These are phyloP conservation scores for Triadica sebifera DNA, from an alignment of 345 rosid genomes.

Conservation along the genomic window DNA sequence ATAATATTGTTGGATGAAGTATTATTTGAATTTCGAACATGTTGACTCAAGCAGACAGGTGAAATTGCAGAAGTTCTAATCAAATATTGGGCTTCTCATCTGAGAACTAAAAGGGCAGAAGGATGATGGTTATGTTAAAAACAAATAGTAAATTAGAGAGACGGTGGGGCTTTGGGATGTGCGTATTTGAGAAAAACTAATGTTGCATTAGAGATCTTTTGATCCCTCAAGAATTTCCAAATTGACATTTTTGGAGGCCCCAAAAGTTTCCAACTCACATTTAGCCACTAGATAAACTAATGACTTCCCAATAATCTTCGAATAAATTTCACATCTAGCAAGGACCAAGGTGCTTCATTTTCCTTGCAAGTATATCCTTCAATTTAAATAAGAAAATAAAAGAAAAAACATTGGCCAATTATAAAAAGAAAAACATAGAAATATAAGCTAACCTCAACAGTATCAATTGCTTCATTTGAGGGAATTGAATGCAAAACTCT, in stretches of 20 bases:
- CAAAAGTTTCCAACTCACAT: neutral
- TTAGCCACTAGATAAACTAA: neutral
- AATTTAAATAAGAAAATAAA: neutral
- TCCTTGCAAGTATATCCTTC: neutral
- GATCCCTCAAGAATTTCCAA: neutral
- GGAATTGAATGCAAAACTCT: slow-evolving; percentile 89
- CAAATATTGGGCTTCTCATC: too few species aligned
- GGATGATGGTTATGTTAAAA: neutral
- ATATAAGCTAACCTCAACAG: slow-evolving; percentile 59
- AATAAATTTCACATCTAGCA: neutral
- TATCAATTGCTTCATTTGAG: slow-evolving; percentile 80
- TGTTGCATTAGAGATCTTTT: neutral
- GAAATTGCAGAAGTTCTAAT: too few species aligned
- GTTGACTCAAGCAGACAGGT: too few species aligned
- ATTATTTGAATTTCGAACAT: neutral
- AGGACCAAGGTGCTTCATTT: neutral
- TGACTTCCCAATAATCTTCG: neutral
- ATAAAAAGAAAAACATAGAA: neutral
- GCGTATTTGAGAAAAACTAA: neutral
- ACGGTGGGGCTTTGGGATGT: neutral
- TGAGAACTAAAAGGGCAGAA: too few species aligned
- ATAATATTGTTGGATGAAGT: too few species aligned
- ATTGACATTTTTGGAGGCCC: neutral
- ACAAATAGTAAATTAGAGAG: neutral
- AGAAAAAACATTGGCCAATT: neutral